phyloP scores from a whole-genome alignment of 805 yeast species.

The Isabelozyma rhagii region DNA sequence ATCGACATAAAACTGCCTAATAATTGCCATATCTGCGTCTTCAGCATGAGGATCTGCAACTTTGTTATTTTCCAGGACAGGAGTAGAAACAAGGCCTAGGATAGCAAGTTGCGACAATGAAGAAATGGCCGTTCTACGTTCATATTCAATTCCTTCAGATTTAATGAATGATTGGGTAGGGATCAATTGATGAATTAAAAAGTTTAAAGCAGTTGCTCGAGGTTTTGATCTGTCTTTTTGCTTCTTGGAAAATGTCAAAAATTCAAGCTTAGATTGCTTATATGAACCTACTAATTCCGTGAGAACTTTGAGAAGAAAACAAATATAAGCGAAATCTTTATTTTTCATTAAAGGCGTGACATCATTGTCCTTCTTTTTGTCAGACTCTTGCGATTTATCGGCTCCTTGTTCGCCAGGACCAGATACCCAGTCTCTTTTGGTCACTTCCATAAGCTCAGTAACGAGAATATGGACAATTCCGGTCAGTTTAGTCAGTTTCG shows the following conservation, averaged over 20 bases:
- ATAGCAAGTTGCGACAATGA: constrained; percentile 60
- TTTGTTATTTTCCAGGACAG: constrained; percentile 48
- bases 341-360: constrained; percentile 43
- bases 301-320: constrained; percentile 64
- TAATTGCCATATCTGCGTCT: constrained; percentile 68
- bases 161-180: constrained; percentile 47
- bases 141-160: constrained; percentile 36
- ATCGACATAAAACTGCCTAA: constrained; percentile 73
- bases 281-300: constrained; percentile 76
- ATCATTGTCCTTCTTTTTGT: constrained; percentile 18
- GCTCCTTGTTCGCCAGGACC: constrained; percentile 19
- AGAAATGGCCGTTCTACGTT: constrained; percentile 57
- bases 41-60: constrained; percentile 46
- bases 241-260: constrained; percentile 72
- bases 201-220: constrained; percentile 71
- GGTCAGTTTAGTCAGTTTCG: constrained; percentile 20
- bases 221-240: constrained; percentile 50
- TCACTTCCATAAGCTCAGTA: constrained; percentile 56
- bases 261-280: constrained; percentile 76
- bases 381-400: constrained; percentile 12
- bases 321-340: constrained; percentile 58
- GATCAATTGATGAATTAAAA: constrained; percentile 71
- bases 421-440: constrained; percentile 35
- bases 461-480: constrained; percentile 66
- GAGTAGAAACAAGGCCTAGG: constrained; percentile 58